These are phyloP conservation scores for Plasmodium ovale DNA, from an alignment of 169 alveolate species.

Conservation along the genomic window DNA sequence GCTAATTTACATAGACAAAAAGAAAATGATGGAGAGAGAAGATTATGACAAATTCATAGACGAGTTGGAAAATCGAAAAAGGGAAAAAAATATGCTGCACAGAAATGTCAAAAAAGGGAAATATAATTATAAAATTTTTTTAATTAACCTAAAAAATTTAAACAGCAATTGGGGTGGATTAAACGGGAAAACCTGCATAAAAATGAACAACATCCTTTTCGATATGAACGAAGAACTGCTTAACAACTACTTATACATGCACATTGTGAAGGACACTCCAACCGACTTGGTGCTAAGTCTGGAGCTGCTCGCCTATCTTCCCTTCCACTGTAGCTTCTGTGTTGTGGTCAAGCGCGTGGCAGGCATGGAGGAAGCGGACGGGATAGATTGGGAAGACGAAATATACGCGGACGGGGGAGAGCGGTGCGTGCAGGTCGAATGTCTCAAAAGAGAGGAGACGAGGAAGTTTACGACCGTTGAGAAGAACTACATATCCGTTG, in stretches of 20 bases:
- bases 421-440: not conserved
- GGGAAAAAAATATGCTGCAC: conserved; percentile 4
- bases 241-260: conserved; percentile 39
- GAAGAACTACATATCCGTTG: conserved; percentile 21
- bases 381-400: not conserved
- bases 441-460: not conserved
- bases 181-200: not conserved
- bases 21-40: conserved; percentile 18
- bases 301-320: conserved; percentile 50
- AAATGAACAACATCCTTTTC: conserved; percentile 31
- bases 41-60: not conserved
- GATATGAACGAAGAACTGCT: conserved; percentile 30
- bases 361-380: not conserved
- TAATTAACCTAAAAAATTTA: conserved; percentile 32
- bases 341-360: conserved; percentile 13
- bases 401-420: not conserved
- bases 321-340: conserved; percentile 64
- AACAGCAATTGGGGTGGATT: not conserved
- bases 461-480: not conserved
- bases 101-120: conserved; percentile 40
- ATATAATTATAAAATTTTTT: conserved; percentile 57
- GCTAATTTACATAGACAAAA: conserved; percentile 39
- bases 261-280: conserved; percentile 35
- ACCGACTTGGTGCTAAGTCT: conserved; percentile 3
- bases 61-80: conserved; percentile 9